Evolutionary conservation across 192 early-diverging fungal genomes (phyloP).

Genomic region (Gamsiella multidivaricata): DNA sequence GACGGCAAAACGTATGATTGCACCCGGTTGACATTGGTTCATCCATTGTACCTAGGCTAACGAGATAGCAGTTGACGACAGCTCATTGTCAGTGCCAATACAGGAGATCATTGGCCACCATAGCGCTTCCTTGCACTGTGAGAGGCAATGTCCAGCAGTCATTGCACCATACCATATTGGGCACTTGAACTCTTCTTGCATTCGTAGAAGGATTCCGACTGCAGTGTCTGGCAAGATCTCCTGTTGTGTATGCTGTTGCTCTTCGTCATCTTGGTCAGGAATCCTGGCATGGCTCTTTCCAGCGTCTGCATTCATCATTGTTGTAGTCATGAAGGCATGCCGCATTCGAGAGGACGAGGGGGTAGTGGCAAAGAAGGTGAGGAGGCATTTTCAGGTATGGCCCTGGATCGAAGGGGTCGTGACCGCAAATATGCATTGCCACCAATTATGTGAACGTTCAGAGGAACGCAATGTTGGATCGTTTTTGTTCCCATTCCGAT

Average conservation of each 20-base stretch:
- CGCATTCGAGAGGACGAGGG: background rate
- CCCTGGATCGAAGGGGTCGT: background rate
- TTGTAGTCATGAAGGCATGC: background rate
- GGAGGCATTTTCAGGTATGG: background rate
- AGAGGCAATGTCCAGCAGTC: too few relatives aligned
- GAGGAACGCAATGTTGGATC: too few relatives aligned
- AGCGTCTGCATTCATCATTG: conserved; percentile 20
- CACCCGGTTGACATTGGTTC: conserved; percentile 35
- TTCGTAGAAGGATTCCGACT: conserved; percentile 37
- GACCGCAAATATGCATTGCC: conserved; percentile 3
- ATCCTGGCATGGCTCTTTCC: background rate
- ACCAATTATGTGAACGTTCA: too few relatives aligned
- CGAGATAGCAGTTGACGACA: background rate
- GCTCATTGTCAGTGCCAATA: background rate
- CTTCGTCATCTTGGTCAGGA: background rate
- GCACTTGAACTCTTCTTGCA: conserved; percentile 51
- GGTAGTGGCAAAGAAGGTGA: background rate
- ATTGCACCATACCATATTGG: conserved; percentile 29
- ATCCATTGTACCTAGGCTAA: conserved; percentile 32
- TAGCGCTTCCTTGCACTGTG: too few relatives aligned
- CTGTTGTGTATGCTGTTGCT: background rate
- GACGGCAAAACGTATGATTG: conserved; percentile 45
- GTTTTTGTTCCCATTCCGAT: background rate
- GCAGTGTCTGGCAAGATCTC: conserved; percentile 39
- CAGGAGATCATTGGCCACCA: too few relatives aligned